Evolutionary conservation across 805 yeast genomes (phyloP).

Genomic region (Suhomyces prunicola): DNA sequence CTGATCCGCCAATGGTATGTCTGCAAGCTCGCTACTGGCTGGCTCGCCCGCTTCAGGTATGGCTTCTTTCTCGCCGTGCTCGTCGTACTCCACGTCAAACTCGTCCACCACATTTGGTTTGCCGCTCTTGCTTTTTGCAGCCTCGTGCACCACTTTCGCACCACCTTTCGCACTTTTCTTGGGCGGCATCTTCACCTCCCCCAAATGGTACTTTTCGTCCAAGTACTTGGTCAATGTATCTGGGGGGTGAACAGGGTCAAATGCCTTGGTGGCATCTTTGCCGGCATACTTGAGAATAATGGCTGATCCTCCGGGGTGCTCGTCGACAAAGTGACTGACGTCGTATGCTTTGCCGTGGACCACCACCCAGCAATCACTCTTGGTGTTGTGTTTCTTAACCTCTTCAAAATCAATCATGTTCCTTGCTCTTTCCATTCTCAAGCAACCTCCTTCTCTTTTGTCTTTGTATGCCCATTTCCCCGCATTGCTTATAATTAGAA

Average conservation of each 20-base stretch:
- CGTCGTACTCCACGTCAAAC: slow-evolving; percentile 42
- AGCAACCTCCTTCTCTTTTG: not conserved
- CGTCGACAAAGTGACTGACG: slow-evolving; percentile 57
- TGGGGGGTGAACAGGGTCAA: slow-evolving; percentile 88
- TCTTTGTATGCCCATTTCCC: not conserved
- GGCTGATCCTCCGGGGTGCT: slow-evolving; percentile 62
- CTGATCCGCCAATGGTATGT: slow-evolving; percentile 6
- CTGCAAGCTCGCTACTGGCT: not conserved
- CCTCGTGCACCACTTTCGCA: not conserved
- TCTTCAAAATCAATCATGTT: slow-evolving; percentile 16
- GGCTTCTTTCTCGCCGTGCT: slow-evolving; percentile 33
- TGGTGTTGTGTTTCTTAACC: slow-evolving; percentile 46
- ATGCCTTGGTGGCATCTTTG: slow-evolving; percentile 67
- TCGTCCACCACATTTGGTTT: slow-evolving; percentile 25
- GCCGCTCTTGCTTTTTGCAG: not conserved
- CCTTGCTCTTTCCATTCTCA: not conserved
- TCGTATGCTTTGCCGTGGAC: slow-evolving; percentile 79
- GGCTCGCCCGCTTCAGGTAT: slow-evolving; percentile 9
- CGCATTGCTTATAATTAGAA: not conserved
- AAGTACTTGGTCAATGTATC: slow-evolving; percentile 73
- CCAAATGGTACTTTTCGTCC: slow-evolving; percentile 39
- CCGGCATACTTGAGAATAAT: slow-evolving; percentile 53
- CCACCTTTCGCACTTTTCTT: not conserved
- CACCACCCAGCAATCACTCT: slow-evolving; percentile 78
- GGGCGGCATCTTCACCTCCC: slow-evolving; percentile 25